Evolutionary conservation across 768 basidiomycete genomes (phyloP), one percentile per base, ranked within the genome.

Genomic region (Mycena sanguinolenta): DNA sequence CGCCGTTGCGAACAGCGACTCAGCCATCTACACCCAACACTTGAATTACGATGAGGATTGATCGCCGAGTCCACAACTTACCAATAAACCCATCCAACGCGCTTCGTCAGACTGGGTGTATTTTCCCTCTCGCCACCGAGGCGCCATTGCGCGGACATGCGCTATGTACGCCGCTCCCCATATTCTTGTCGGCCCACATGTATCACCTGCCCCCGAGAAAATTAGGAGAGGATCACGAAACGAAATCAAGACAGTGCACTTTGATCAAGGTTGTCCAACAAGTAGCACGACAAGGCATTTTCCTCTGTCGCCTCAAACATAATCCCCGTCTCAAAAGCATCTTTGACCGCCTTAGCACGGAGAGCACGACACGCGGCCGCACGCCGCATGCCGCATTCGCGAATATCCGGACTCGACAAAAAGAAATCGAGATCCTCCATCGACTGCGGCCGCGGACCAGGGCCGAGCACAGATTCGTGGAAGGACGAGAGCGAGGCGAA

Each of bases 231-330:
- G 32, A 0, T 34, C 2, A 1, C 8, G 8, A 16, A 58, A 27
- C 16, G 34, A 2, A 25, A 36, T 34, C 17, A 21, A 28, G 9
- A 39, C 58, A n/a, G n/a, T n/a, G 19, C 53, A 60, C 60, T 42
- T 50, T 59, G 60, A 2, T 73, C 72, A 9, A 70, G 39, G 19
- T 59, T 12, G 32, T 70, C 65, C 8, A 73, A 23, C 2, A 73
- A 25, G 38, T 55, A 73, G 42, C 72, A 70, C 10, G 72, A 63
- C 2, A 27, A 21, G 0, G 68, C 72, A 32, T 70, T 73, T 32
- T 67, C 72, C 10, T 30, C 57, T 1, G 68, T 63, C 1, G 65
- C 44, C 34, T 73, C 64, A 7, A 73, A 39, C 4, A 64, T 42
- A 16, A 67, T 59, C 1, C 65, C 57, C 12, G 27, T 3, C 3